Base-by-base conservation (phyloP, 208 protist genomes). In the Crithidia acanthocephali region DNA sequence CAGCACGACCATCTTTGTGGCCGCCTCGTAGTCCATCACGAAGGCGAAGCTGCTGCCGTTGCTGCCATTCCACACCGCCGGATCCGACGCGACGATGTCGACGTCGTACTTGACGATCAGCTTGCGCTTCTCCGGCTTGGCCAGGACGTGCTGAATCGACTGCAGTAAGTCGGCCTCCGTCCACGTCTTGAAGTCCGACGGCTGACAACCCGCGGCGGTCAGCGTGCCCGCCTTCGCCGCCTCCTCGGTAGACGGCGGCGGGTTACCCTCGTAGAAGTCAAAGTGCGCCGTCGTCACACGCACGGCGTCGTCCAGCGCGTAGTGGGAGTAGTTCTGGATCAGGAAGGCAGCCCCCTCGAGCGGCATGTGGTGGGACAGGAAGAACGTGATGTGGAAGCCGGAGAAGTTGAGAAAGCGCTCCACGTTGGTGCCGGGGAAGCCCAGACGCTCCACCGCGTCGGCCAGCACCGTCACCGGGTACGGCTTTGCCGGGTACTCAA, bases 401-500 rank as follows among this genome's bases (percentile, higher is more conserved):
- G 81, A 90, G 68, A 83, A 87, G 74, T 97, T 94, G 9, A 95
- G 50, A 35, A 97, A 86, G 56, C 79, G 83, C 76, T 95, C 87
- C 23, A 97, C 88, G 68, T 89, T 81, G 16, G 85, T 68, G 60
- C 68, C 73, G 18, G 57, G 4, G 74, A 94, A 95, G 28, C 91
- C 93, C 42, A 95, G 78, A 32, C 80, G 85, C 59, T 83, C 74
- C 50, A 97, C 83, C 4, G 91, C 90, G 62, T 95, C 90, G 20
- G 93, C 93, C 56, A 97, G 81, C 50, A 97, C 82, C 20, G 93
- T 97, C 37, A 96, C 66, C 50, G 87, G 78, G 76, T 97, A 97
- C 40, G 87, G 79, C 40, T 79, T 77, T 33, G 68, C 52, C 8
- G 93, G 93, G 73, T 95, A 97, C 76, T 97, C 93, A 74, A 97